Evolutionary conservation across 768 basidiomycete genomes (phyloP).

Genomic region (Tephrocybe sp.): DNA sequence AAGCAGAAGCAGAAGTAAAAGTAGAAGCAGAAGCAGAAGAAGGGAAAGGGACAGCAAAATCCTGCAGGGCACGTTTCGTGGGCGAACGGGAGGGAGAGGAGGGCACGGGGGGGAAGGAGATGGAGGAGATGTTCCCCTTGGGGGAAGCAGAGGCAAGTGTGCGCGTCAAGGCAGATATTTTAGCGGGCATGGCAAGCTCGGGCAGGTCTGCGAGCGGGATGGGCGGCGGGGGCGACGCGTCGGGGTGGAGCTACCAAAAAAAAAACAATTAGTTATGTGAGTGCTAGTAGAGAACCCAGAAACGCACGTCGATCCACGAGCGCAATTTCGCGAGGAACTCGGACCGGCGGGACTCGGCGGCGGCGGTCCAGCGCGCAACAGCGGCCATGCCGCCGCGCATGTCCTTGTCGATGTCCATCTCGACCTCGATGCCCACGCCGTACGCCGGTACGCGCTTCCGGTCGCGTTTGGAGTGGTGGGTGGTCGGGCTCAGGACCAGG

Average conservation of each 20-base stretch:
- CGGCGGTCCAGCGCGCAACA: constrained; percentile 84
- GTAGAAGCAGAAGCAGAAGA: neutral
- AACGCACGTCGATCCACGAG: constrained; percentile 61
- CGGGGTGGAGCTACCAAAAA: constrained; percentile 49
- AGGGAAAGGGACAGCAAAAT: constrained; percentile 14
- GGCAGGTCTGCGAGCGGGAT: constrained; percentile 71
- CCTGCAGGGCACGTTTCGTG: constrained; percentile 33
- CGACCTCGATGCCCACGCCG: constrained; percentile 85
- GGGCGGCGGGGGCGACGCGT: constrained; percentile 42
- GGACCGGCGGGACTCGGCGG: constrained; percentile 57
- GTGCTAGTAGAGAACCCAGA: neutral
- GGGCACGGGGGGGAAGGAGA: constrained; percentile 40
- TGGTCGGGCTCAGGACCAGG: constrained; percentile 68
- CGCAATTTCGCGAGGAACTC: constrained; percentile 60
- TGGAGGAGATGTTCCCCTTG: constrained; percentile 48
- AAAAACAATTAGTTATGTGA: constrained; percentile 2
- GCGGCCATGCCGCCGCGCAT: constrained; percentile 86
- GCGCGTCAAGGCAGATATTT: constrained; percentile 69
- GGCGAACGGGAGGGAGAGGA: constrained; percentile 38
- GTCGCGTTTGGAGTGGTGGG: constrained; percentile 65
- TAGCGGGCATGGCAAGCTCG: constrained; percentile 46
- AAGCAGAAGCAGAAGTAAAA: neutral
- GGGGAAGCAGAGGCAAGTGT: constrained; percentile 75
- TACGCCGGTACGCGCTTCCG: constrained; percentile 76
- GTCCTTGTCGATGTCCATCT: constrained; percentile 80